These are phyloP conservation scores for Eutrema heterophyllum DNA, from an alignment of 345 rosid genomes.

Conservation along the genomic window DNA sequence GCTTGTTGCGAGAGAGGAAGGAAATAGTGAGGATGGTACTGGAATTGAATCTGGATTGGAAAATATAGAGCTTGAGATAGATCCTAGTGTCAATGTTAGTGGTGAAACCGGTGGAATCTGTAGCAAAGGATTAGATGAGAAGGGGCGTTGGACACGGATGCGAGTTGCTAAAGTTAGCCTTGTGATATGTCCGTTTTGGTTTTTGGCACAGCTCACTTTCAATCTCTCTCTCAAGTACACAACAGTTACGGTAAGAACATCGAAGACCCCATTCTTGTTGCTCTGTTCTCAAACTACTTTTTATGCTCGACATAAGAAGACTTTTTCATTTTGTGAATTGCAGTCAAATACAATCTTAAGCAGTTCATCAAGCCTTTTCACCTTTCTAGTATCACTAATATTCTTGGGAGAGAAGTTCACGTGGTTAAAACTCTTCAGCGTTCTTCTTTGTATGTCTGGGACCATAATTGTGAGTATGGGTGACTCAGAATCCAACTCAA, in stretches of 20 bases:
- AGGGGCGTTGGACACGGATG: slow-evolving; percentile 83
- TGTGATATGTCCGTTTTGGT: slow-evolving; percentile 87
- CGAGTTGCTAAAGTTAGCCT: slow-evolving; percentile 86
- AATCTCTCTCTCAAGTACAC: slow-evolving; percentile 91
- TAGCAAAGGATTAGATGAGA: slow-evolving; percentile 50
- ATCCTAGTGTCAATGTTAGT: slow-evolving; percentile 24
- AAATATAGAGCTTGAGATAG: slow-evolving; percentile 26
- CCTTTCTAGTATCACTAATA: slow-evolving; percentile 69
- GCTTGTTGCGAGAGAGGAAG: slow-evolving; percentile 38
- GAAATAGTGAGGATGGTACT: slow-evolving; percentile 26
- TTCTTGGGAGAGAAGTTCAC: slow-evolving; percentile 85
- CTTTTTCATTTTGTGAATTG: slow-evolving; percentile 18
- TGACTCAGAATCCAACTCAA: slow-evolving; percentile 50
- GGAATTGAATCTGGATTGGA: slow-evolving; percentile 31
- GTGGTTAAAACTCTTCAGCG: slow-evolving; percentile 84
- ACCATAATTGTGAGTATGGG: slow-evolving; percentile 85
- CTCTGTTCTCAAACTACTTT: neutral
- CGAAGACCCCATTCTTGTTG: neutral
- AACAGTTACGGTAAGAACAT: slow-evolving; percentile 66
- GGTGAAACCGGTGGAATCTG: slow-evolving; percentile 9
- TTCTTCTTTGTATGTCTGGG: slow-evolving; percentile 93
- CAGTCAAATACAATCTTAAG: slow-evolving; percentile 96
- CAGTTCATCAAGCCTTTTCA: slow-evolving; percentile 89
- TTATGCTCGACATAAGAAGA: neutral
- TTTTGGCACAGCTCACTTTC: slow-evolving; percentile 82